Conservation (phyloP, 371 early-diverging fungal species). For the Syncephalis fuscata region DNA sequence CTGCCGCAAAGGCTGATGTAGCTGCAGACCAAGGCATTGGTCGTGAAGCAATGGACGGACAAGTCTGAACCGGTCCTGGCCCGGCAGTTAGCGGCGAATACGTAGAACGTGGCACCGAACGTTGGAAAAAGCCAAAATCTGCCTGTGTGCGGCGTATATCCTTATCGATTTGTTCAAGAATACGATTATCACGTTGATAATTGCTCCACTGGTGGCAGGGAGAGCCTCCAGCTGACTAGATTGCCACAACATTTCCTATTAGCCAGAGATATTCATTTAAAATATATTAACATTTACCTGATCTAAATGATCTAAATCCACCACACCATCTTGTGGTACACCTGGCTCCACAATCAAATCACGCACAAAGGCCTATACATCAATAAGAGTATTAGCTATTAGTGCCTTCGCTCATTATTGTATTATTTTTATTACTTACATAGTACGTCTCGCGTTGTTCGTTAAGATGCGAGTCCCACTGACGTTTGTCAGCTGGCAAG, state of each 20-base stretch:
- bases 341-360: slow-evolving; percentile 30
- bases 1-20: not conserved
- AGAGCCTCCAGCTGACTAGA: slow-evolving; percentile 21
- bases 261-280: not conserved
- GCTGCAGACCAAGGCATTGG: too few species aligned
- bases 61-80: not conserved
- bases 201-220: slow-evolving; percentile 27
- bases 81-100: slow-evolving; percentile 24
- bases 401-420: not conserved
- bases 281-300: not conserved
- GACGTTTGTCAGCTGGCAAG: slow-evolving; percentile 52
- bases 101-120: slow-evolving; percentile 28
- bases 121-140: slow-evolving; percentile 68
- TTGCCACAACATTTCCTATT: not conserved
- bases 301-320: slow-evolving; percentile 4
- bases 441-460: slow-evolving; percentile 43
- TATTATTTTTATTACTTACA: slow-evolving; percentile 20
- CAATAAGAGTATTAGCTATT: not conserved
- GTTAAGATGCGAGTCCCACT: slow-evolving; percentile 32
- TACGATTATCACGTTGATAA: slow-evolving; percentile 34
- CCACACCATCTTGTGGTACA: slow-evolving; percentile 9
- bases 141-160: slow-evolving; percentile 69
- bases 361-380: slow-evolving; percentile 26
- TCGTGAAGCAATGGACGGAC: not conserved
- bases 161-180: slow-evolving; percentile 67